Base-by-base conservation (phyloP, 2,329 filamentous ascomycete species). In the Nemania abortiva region DNA sequence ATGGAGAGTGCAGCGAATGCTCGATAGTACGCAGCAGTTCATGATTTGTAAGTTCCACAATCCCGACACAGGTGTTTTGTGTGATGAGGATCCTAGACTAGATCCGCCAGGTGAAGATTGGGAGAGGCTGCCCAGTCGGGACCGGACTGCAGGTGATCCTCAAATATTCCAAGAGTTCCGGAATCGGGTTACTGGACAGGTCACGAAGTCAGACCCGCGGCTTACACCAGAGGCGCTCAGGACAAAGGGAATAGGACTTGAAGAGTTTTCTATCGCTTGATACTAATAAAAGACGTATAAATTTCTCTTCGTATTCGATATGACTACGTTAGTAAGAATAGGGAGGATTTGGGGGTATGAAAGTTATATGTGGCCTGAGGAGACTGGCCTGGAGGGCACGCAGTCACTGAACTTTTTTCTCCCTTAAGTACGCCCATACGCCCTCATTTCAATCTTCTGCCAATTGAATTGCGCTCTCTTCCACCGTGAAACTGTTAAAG, bases 181-280 rank as follows among this genome's bases (percentile, higher is more conserved):
- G n/a, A 10, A 60, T 39, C 37, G 37, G 7, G 1, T 45, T 34
- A 60, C 57, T 3, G 57, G 57, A 5, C n/a, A 27, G 10, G 24
- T 39, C 11, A 5, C 37, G 0, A 60, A 60, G n/a, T 60, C 45
- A 3, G 57, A 60, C 11, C 45, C 45, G 3, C 57, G 45, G 0
- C 57, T 52, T 22, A 0, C 20, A 6, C 57, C 45, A 2, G 42
- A 50, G 7, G 57, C 45, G 20, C n/a, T 60, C 63, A 94, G 87
- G 7, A 92, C 91, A 22, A 18, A 53, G 50, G 45, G 53, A 15
- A 4, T 34, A 22, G 18, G 10, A 45, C 29, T 50, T 15, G 3
- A 22, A n/a, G n/a, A 37, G 7, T 34, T 50, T 50, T 24, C 47
- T 24, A 50, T 50, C 3, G 47, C 47, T 50, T 50, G 13, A 11